Evolutionary conservation across 805 yeast genomes (phyloP).

Genomic region (Metschnikowia peoriensis): DNA sequence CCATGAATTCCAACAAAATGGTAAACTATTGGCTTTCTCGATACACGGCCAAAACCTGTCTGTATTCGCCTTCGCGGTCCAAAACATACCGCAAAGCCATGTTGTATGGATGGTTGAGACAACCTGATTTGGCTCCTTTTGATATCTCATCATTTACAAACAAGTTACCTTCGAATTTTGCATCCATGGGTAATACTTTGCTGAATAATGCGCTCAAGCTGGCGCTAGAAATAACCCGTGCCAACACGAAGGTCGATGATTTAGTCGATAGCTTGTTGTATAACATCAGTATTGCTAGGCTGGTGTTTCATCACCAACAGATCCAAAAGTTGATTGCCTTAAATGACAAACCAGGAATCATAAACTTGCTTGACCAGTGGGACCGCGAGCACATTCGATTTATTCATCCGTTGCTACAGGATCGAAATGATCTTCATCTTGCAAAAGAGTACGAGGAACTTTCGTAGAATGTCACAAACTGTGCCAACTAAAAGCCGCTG

Average conservation of each 20-base stretch:
- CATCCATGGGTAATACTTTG: conserved; percentile 1
- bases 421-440: conserved; percentile 1
- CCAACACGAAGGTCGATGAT: conserved; percentile 55
- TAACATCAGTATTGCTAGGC: conserved; percentile 28
- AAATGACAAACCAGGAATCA: conserved; percentile 2
- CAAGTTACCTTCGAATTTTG: conserved; percentile 7
- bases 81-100: conserved; percentile 11
- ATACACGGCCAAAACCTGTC: conserved; percentile 21
- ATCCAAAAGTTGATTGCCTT: neutral
- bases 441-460: conserved; percentile 1
- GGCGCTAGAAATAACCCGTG: conserved; percentile 2
- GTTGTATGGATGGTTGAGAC: conserved; percentile 17
- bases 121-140: conserved; percentile 12
- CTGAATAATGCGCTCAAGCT: conserved; percentile 10
- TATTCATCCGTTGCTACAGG: conserved; percentile 6
- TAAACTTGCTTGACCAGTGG: conserved; percentile 10
- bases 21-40: conserved; percentile 39
- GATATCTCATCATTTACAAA: conserved; percentile 2
- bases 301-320: conserved; percentile 12
- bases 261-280: conserved; percentile 65
- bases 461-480: neutral
- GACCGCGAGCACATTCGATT: conserved; percentile 13
- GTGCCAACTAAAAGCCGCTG: neutral
- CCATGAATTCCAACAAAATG: conserved; percentile 37
- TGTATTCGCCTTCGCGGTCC: conserved; percentile 11